Evolutionary conservation across 2,329 filamentous ascomycete genomes (phyloP).

Genomic region (Neodidymelliopsis sp.): DNA sequence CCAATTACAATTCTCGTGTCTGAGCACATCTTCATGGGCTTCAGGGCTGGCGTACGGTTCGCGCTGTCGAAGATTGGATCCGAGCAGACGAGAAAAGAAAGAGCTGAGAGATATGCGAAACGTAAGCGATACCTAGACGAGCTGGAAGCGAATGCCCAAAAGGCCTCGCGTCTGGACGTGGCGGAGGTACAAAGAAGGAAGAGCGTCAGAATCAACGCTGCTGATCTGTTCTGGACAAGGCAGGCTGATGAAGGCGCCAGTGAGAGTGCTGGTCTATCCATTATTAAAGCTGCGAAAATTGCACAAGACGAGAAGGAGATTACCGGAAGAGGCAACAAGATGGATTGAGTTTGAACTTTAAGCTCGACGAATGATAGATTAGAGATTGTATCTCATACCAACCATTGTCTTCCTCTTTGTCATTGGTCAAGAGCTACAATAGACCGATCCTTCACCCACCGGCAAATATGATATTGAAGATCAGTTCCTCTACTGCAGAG

Average conservation of each 20-base stretch:
- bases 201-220: slow-evolving; percentile 39
- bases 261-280: slow-evolving; percentile 26
- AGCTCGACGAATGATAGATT: no score
- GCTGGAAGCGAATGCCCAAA: slow-evolving; percentile 29
- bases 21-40: slow-evolving; percentile 44
- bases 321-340: slow-evolving; percentile 20
- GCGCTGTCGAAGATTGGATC: slow-evolving; percentile 37
- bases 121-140: slow-evolving; percentile 41
- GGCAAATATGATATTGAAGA: no score
- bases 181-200: slow-evolving; percentile 40
- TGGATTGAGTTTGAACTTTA: slow-evolving; percentile 9
- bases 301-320: slow-evolving; percentile 24
- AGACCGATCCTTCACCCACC: no score
- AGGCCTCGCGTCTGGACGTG: slow-evolving; percentile 27
- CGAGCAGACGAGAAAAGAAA: slow-evolving; percentile 38
- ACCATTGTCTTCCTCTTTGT: background rate
- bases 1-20: slow-evolving; percentile 42
- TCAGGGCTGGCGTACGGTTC: slow-evolving; percentile 38
- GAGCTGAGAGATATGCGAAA: slow-evolving; percentile 34
- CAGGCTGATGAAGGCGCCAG: slow-evolving; percentile 40
- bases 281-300: slow-evolving; percentile 38
- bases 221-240: slow-evolving; percentile 42
- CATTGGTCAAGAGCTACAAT: no score
- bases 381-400: no score
- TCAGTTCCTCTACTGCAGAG: slow-evolving; percentile 28